These are phyloP conservation scores for Thoreauomyces humboldtii DNA, from an alignment of 192 early-diverging fungal species.

Conservation along the genomic window DNA sequence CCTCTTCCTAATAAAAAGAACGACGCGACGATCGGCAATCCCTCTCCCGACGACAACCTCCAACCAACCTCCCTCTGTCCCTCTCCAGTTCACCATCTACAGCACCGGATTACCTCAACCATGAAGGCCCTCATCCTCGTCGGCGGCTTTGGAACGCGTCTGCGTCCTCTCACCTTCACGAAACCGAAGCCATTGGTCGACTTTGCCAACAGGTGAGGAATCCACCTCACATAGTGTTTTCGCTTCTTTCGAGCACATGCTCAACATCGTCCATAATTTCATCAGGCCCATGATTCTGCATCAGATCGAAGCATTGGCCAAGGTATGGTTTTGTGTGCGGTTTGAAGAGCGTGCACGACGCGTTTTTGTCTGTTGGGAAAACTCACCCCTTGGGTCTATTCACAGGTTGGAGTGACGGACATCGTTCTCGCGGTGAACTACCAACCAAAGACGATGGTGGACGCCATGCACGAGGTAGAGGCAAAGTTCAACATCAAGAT, in stretches of 20 bases:
- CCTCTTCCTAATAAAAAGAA: too few species aligned
- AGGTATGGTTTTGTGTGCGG: constrained; percentile 73
- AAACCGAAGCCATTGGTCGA: constrained; percentile 99
- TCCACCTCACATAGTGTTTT: too few species aligned
- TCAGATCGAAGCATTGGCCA: constrained; percentile 94
- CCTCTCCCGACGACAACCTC: too few species aligned
- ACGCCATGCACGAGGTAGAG: constrained; percentile 89
- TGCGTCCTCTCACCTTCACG: constrained; percentile 94
- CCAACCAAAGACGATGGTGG: constrained; percentile 96
- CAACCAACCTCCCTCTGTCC: too few species aligned
- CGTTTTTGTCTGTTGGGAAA: too few species aligned
- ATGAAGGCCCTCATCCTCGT: constrained; percentile 64
- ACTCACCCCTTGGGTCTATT: too few species aligned
- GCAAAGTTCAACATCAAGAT: constrained; percentile 86
- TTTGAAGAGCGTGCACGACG: too few species aligned
- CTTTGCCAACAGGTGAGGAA: constrained; percentile 99
- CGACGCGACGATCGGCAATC: too few species aligned
- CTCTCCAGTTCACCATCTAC: too few species aligned
- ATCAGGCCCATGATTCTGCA: constrained; percentile 98
- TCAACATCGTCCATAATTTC: too few species aligned
- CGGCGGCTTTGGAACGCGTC: constrained; percentile 92
- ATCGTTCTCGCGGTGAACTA: constrained; percentile 98
- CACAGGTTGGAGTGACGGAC: constrained; percentile 93
- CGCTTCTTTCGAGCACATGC: too few species aligned
- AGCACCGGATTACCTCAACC: too few species aligned